These are phyloP conservation scores for Beauveria rudraprayagi DNA, from an alignment of 2,329 filamentous ascomycete species.

Conservation along the genomic window DNA sequence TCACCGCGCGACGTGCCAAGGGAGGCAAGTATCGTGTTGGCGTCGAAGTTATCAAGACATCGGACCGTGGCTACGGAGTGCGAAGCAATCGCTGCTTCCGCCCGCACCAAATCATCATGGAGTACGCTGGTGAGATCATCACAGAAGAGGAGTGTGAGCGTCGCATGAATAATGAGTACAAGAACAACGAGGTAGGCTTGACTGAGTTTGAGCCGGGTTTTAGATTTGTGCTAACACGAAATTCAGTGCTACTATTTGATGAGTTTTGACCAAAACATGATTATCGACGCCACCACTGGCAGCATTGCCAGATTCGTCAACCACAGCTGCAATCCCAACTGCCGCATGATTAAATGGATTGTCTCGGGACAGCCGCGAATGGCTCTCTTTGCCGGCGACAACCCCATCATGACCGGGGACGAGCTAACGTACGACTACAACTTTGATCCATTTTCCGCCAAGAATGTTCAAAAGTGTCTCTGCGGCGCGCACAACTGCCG, in stretches of 20 bases:
- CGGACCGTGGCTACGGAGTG: constrained; percentile 82
- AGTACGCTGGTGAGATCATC: constrained; percentile 97
- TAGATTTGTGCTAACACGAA: constrained; percentile 9
- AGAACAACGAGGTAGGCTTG: constrained; percentile 71
- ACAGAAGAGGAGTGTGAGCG: constrained; percentile 88
- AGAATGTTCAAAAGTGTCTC: constrained; percentile 60
- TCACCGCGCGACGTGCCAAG: constrained; percentile 65
- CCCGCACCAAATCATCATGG: constrained; percentile 91
- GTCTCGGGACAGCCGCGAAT: constrained; percentile 90
- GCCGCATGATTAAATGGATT: constrained; percentile 96
- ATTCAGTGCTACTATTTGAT: constrained; percentile 90
- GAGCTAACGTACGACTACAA: constrained; percentile 93
- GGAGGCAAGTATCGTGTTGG: constrained; percentile 86
- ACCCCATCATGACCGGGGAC: constrained; percentile 86
- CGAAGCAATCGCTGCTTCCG: constrained; percentile 82
- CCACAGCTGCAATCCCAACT: constrained; percentile 94
- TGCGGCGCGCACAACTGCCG: constrained; percentile 57
- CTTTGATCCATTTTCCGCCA: constrained; percentile 60
- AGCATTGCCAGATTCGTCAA: constrained; percentile 98
- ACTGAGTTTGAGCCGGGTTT: not conserved
- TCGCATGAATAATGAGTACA: constrained; percentile 89
- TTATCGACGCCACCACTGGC: constrained; percentile 92
- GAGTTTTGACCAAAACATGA: constrained; percentile 97
- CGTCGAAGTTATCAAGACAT: constrained; percentile 89
- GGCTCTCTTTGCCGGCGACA: constrained; percentile 89